Conservation (phyloP, 495 filamentous ascomycete species). For the Podospora conica region DNA sequence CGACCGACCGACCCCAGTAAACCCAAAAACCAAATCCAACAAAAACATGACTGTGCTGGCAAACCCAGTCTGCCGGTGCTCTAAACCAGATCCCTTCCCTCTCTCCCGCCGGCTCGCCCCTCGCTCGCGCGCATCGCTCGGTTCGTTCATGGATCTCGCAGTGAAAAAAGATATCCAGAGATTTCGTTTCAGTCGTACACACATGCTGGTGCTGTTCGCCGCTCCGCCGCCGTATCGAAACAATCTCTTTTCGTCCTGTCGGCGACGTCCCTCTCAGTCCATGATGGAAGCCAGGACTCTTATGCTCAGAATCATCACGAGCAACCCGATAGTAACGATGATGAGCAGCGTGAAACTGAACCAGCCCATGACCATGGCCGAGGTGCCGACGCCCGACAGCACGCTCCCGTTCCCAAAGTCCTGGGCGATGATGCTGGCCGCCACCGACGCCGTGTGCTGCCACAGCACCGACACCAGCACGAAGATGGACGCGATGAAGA, state of each 20-base stretch:
- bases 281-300: conserved; percentile 52
- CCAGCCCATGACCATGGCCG: conserved; percentile 95
- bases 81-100: not conserved
- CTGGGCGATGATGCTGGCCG: conserved; percentile 85
- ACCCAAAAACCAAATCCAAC: not conserved
- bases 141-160: not conserved
- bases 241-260: not conserved
- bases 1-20: not conserved
- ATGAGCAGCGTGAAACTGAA: conserved; percentile 90
- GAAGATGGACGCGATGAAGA: conserved; percentile 74
- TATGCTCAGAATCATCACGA: conserved; percentile 94
- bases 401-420: conserved; percentile 94
- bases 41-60: not conserved
- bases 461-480: conserved; percentile 68
- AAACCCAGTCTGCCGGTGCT: not conserved
- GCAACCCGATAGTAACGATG: conserved; percentile 84
- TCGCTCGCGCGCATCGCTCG: not conserved
- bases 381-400: conserved; percentile 77
- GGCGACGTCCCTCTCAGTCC: conserved; percentile 21
- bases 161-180: not conserved
- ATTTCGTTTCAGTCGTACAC: not conserved
- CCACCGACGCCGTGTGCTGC: conserved; percentile 91
- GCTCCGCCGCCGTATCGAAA: conserved; percentile 4
- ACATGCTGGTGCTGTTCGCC: not conserved
- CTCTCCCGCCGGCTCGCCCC: not conserved